phyloP scores from a whole-genome alignment of 345 rosid species.

The Ceriops decandra region DNA sequence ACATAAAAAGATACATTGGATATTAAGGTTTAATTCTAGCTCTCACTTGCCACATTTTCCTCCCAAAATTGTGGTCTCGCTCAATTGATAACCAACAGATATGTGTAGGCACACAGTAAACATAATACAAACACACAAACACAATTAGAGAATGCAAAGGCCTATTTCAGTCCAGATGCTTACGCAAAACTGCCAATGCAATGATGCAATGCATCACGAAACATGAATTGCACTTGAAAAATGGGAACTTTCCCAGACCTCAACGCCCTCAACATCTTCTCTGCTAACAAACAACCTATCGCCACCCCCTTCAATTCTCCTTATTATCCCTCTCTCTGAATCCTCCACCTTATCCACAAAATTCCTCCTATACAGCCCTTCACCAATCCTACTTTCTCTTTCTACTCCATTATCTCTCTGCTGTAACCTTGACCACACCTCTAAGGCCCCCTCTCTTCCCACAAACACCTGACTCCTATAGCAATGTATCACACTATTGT shows the following conservation, averaged over 20 bases:
- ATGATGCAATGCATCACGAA: no score
- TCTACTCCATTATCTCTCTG: slow-evolving; percentile 17
- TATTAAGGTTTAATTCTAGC: no score
- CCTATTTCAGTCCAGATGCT: no score
- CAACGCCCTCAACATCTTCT: slow-evolving; percentile 70
- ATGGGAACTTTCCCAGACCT: slow-evolving; percentile 79
- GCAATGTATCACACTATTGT: slow-evolving; percentile 52
- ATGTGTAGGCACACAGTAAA: no score
- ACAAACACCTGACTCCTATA: slow-evolving; percentile 72
- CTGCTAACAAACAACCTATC: slow-evolving; percentile 72
- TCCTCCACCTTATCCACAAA: slow-evolving; percentile 68
- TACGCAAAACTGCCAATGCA: no score
- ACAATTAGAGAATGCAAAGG: no score
- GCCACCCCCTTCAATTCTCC: slow-evolving; percentile 74
- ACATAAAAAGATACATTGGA: no score
- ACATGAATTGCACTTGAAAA: slow-evolving; percentile 23
- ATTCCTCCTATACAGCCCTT: slow-evolving; percentile 52
- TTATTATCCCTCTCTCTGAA: slow-evolving; percentile 59
- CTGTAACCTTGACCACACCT: slow-evolving; percentile 72
- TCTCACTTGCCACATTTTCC: no score
- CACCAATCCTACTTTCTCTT: slow-evolving; percentile 17
- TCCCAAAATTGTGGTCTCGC: no score
- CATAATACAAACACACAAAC: no score
- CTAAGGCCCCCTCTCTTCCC: slow-evolving; percentile 64
- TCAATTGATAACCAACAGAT: no score